Base-by-base conservation (phyloP, 768 basidiomycete genomes). In the Termitomyces bulborhizus region DNA sequence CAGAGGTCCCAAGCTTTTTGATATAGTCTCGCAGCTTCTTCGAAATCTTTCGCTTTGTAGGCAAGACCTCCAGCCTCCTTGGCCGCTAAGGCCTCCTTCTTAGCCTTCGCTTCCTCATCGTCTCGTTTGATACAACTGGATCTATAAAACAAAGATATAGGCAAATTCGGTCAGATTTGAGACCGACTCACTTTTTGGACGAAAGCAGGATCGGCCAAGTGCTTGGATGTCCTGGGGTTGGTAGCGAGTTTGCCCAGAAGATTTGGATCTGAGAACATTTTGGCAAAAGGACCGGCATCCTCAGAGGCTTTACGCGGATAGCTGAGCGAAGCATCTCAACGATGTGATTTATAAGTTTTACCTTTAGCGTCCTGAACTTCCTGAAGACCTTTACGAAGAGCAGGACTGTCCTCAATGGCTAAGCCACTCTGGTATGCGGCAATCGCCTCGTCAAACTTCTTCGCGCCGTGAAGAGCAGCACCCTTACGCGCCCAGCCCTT, bases 401-500 rank as follows among this genome's bases (percentile, higher is more conserved):
- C 84, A 18, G 90, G 84, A 63, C 83, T 89, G 63, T 89, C 88
- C 68, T 96, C 95, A 49, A 86, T 68, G 64, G 88, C 82, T 41
- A 97, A 74, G 18, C 94, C 95, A 27, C 74, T 72, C 64, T 95
- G 85, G 70, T 96, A 96, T 7, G 87, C 84, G 53, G 80, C 76
- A 60, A 96, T 87, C 6, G 93, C 93, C 15, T 94, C 91, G 55
- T 85, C 88, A 63, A 82, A 96, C 67, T 79, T 76, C 55, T 78
- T 77, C 36, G 82, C 76, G 32, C 95, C 95, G 64, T 97, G 95
- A 57, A 97, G 72, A 27, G 95, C 95, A 47, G 95, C 94, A 45
- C 95, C 95, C 67, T 93, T 93, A 54, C 95, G 82, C 15, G 86
- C 88, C 73, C 87, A 93, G 6, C 94, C 93, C 68, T 98, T 98